Conservation (phyloP, 371 early-diverging fungal genomes). For the Cokeromyces recurvatus region DNA sequence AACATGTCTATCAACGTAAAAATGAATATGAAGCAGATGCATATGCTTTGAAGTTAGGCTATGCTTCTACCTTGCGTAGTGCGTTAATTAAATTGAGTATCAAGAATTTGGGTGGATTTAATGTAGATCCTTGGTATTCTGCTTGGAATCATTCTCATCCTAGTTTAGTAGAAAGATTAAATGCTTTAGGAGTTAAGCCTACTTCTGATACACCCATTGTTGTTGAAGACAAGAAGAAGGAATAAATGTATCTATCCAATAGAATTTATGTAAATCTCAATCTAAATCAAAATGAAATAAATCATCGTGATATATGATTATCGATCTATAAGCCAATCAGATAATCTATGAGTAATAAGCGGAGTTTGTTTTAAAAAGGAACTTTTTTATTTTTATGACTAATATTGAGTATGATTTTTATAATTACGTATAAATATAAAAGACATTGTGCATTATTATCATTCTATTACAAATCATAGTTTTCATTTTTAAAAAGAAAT, state of each 20-base stretch:
- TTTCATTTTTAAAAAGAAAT: no score
- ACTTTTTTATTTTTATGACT: background rate
- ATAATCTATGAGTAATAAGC: no score
- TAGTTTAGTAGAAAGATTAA: conserved; percentile 86
- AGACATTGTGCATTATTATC: background rate
- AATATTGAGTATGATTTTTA: background rate
- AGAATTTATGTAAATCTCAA: no score
- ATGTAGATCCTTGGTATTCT: conserved; percentile 87
- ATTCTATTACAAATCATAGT: no score
- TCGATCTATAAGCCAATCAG: no score
- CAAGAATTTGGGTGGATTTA: conserved; percentile 88
- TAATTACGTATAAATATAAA: background rate
- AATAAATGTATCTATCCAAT: no score
- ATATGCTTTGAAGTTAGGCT: conserved; percentile 89
- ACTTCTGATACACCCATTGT: conserved; percentile 37
- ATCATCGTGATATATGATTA: no score
- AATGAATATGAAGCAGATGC: conserved; percentile 97
- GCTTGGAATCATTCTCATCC: conserved; percentile 96
- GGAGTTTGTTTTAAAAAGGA: no score
- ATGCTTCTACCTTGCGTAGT: conserved; percentile 68
- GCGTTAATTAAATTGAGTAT: conserved; percentile 89
- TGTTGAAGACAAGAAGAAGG: conserved; percentile 25
- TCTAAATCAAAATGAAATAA: no score
- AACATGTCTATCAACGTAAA: conserved; percentile 80
- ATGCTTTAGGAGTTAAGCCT: conserved; percentile 55